These are phyloP conservation scores for Clitopilus passeckerianus DNA, from an alignment of 768 basidiomycete genomes.

Conservation along the genomic window DNA sequence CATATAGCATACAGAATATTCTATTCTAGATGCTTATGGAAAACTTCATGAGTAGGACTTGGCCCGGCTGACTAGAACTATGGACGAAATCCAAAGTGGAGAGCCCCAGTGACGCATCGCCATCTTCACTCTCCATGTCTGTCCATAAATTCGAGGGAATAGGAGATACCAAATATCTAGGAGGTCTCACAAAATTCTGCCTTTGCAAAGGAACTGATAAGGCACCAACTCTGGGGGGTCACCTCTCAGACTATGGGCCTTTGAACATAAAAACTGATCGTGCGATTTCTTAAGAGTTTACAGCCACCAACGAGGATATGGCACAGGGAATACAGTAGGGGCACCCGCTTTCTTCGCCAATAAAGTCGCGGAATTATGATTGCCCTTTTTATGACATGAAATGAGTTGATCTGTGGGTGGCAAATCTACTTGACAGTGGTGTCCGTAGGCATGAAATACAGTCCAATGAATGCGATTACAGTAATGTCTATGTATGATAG, in stretches of 20 bases:
- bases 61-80: no score
- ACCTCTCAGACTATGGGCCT: slow-evolving; percentile 26
- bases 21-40: no score
- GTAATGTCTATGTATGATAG: not conserved
- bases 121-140: no score
- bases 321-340: not conserved
- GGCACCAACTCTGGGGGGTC: slow-evolving; percentile 17
- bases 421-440: no score
- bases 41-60: no score
- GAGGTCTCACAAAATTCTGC: slow-evolving; percentile 15
- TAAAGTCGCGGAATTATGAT: no score
- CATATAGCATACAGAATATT: no score
- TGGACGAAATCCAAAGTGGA: no score
- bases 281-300: slow-evolving; percentile 28
- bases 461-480: not conserved
- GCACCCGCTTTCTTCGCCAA: no score
- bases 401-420: no score
- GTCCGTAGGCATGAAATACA: not conserved
- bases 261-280: slow-evolving; percentile 32
- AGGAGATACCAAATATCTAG: slow-evolving; percentile 21
- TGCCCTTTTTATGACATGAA: no score
- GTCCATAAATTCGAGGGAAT: slow-evolving; percentile 20
- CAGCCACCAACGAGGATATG: slow-evolving; percentile 26
- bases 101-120: no score
- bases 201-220: slow-evolving; percentile 24